Base-by-base conservation (phyloP, 2,329 filamentous ascomycete species). In the Thelonectria discophora region DNA sequence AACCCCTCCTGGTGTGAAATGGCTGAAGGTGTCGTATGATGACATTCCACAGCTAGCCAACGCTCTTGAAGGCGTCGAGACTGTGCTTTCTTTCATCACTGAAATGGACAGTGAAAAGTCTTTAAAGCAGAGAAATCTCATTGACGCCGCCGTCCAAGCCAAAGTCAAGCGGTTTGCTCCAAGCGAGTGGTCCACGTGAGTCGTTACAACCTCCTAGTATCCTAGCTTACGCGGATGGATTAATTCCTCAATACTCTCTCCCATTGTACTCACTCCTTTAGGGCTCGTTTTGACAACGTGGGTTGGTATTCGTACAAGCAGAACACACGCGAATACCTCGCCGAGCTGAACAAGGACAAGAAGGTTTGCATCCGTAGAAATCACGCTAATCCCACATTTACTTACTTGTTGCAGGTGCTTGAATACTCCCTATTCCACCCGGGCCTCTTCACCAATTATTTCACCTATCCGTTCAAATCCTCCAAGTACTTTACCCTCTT, bases 111-210 rank as follows among this genome's bases (percentile, higher is more conserved):
- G 78, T 55, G 68, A 68, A 5, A 65, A 68, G 1, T 65, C 77
- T 32, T 71, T 72, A n/a, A 72, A 82, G 3, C 69, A 72, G 47
- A 70, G 63, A 30, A 71, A 81, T 10, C 75, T 89, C 54, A 81
- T 88, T 32, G 82, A 88, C 43, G 87, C 86, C 1, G 80, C 85
- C 20, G 77, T 86, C 15, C 77, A 78, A 7, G 86, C 85, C 3
- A 85, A 86, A 1, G 85, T 90, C 6, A 82, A 86, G 67, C 80
- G 85, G 5, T 87, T 88, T 74, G 78, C 89, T 12, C 86, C 87
- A 1, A 85, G 84, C 37, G 88, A 91, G 65, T 90, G 82, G 64
- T 75, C 71, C 20, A 74, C 74, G 81, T 82, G 60, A 72, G 69
- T 58, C 0, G 40, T 0, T 1, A 2, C 12, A 11, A 6, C 2